These are phyloP conservation scores for Amniculicola lignicola DNA, from an alignment of 495 filamentous ascomycete genomes.

Conservation along the genomic window DNA sequence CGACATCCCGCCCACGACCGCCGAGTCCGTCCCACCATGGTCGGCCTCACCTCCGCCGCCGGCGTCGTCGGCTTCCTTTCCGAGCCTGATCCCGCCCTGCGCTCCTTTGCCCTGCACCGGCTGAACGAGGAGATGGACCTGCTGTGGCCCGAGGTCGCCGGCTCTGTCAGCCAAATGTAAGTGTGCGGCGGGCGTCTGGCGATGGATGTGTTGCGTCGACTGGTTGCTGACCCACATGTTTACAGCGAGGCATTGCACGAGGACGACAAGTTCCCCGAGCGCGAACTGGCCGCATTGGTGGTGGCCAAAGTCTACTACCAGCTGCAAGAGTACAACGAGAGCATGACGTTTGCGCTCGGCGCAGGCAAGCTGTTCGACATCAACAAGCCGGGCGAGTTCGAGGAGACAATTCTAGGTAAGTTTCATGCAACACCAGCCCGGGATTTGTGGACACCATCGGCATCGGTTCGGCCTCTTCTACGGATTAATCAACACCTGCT, in stretches of 20 bases:
- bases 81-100: slow-evolving; percentile 88
- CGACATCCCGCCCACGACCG: not conserved
- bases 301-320: slow-evolving; percentile 98
- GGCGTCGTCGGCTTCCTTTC: slow-evolving; percentile 94
- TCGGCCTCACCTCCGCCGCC: slow-evolving; percentile 87
- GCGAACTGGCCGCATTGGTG: slow-evolving; percentile 89
- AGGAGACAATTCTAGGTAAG: slow-evolving; percentile 91
- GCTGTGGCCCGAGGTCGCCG: slow-evolving; percentile 95
- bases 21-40: slow-evolving; percentile 55
- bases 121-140: slow-evolving; percentile 94
- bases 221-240: slow-evolving; percentile 19
- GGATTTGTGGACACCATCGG: not conserved
- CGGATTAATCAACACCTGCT: too few species aligned
- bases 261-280: slow-evolving; percentile 89
- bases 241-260: slow-evolving; percentile 93
- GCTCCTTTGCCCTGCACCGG: slow-evolving; percentile 87
- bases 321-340: slow-evolving; percentile 97
- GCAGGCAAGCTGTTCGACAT: slow-evolving; percentile 94
- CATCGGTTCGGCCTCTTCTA: too few species aligned
- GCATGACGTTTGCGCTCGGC: slow-evolving; percentile 95
- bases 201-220: not conserved
- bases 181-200: slow-evolving; percentile 30
- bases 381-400: slow-evolving; percentile 88
- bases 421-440: slow-evolving; percentile 9
- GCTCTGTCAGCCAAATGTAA: slow-evolving; percentile 87